Percentiles rank a stretch among this genome's conserved stretches.
These are phyloP conservation scores for Septoria linicola DNA, from an alignment of 2,329 filamentous ascomycete genomes.

Conservation along the genomic window DNA sequence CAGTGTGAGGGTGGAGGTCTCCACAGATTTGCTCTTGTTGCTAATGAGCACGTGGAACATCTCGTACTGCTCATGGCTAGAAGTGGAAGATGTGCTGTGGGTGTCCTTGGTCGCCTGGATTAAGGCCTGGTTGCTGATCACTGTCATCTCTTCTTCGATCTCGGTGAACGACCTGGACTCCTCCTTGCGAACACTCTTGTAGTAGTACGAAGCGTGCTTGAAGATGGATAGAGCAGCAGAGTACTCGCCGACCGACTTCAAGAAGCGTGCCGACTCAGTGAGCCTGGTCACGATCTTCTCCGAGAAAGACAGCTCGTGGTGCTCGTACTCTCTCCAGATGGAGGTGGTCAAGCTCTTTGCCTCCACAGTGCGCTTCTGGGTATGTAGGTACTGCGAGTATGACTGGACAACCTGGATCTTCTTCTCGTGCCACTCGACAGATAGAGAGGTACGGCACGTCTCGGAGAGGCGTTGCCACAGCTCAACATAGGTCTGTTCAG, in stretches of 20 bases:
- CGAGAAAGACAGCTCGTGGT: conserved; percentile 38
- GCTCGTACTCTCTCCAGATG: conserved; percentile 52
- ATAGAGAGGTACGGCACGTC: conserved; percentile 45
- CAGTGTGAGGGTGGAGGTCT: conserved; percentile 44
- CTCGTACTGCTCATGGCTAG: conserved; percentile 44
- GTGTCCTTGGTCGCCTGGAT: conserved; percentile 39
- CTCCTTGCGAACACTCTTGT: conserved; percentile 40
- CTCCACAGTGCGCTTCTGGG: conserved; percentile 47
- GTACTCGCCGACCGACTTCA: conserved; percentile 49
- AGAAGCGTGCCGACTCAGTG: conserved; percentile 45
- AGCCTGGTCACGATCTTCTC: conserved; percentile 33
- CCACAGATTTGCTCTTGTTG: conserved; percentile 41
- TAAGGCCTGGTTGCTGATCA: conserved; percentile 40
- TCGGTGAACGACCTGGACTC: conserved; percentile 40
- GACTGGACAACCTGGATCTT: conserved; percentile 49
- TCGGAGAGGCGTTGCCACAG: conserved; percentile 54
- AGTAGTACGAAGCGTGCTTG: conserved; percentile 40
- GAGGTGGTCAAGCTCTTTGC: conserved; percentile 48
- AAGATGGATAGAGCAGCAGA: conserved; percentile 50
- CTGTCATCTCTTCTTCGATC: conserved; percentile 45
- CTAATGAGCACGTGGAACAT: conserved; percentile 45
- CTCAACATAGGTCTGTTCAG: conserved; percentile 51
- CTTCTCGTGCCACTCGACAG: conserved; percentile 49
- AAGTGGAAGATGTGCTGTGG: conserved; percentile 28
- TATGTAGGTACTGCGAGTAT: conserved; percentile 50